Base-by-base conservation (phyloP, 805 yeast species). In the Starmerella kuoi region DNA sequence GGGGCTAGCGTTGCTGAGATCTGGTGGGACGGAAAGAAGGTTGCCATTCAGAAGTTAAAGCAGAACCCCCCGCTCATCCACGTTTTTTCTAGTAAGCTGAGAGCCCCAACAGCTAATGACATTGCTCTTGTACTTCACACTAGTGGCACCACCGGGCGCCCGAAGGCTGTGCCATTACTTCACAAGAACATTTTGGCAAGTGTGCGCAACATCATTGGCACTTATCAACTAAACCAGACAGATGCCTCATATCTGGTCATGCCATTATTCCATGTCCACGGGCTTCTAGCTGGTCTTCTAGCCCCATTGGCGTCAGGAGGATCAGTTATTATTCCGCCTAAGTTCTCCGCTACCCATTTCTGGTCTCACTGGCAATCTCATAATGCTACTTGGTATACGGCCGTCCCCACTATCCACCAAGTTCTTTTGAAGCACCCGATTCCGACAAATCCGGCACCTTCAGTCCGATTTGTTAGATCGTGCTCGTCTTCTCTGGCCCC, bases 201-300 rank as follows among this genome's bases (percentile, higher is more conserved):
- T 7, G 73, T 76, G 59, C 48, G 57, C 21, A 79, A 79, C 63
- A 76, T 79, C 46, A 61, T 70, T 3, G 64, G 67, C 44, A 76
- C 84, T 3, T 79, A 79, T 57, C 62, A 65, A 22, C 58, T 79
- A 37, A 58, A 70, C 2, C 42, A 61, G 0, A 44, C 53, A 12
- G 87, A 79, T 55, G 57, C 70, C 24, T 65, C 79, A 2, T 77
- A 76, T 53, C 59, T 79, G 33, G 84, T 79, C 21, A 79, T 79
- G 87, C 87, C 87, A 1, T 60, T 79, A 31, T 79, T 79, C 67
- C 87, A 79, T 54, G 85, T 79, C 27, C 87, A 79, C 55, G 87
- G 87, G 0, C 61, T 79, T 37, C 69, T 77, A 48, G 79, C 81
- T 44, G 82, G 79, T 0, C 60, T 78, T 22, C 53, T 79, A 35